Evolutionary conservation across 2,329 filamentous ascomycete genomes (phyloP).

Genomic region (Alternaria brassicicola): DNA sequence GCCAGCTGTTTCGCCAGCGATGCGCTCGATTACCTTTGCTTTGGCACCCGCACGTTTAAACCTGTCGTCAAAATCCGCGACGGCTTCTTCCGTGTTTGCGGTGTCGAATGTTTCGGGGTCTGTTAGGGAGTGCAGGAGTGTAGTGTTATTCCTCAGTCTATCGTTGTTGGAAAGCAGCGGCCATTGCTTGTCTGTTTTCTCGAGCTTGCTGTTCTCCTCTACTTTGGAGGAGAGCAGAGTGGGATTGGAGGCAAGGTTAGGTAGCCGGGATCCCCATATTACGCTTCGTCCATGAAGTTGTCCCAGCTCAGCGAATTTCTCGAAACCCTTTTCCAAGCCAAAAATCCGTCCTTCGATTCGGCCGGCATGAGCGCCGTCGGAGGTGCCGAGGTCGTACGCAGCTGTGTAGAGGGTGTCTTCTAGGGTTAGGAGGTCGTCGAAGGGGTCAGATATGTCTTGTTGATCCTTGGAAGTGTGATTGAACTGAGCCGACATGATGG

Average conservation of each 20-base stretch:
- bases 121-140: conserved; percentile 74
- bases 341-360: conserved; percentile 88
- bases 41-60: conserved; percentile 84
- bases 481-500: no score
- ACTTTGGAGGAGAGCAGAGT: background rate
- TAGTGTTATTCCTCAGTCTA: conserved; percentile 77
- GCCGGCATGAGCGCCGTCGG: conserved; percentile 78
- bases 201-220: background rate
- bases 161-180: conserved; percentile 61
- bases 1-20: conserved; percentile 53
- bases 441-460: conserved; percentile 49
- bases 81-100: conserved; percentile 84
- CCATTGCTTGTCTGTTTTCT: conserved; percentile 45
- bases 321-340: conserved; percentile 89
- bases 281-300: conserved; percentile 76
- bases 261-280: conserved; percentile 80
- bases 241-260: background rate
- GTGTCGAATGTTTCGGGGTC: conserved; percentile 79
- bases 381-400: conserved; percentile 76
- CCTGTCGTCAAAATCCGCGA: conserved; percentile 89
- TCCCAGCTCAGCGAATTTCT: conserved; percentile 86
- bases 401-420: conserved; percentile 78
- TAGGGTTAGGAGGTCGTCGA: conserved; percentile 64
- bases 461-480: no score
- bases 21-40: conserved; percentile 80